These are phyloP conservation scores for Iodosphaeria phyllophila DNA, from an alignment of 2,329 filamentous ascomycete genomes.

Conservation along the genomic window DNA sequence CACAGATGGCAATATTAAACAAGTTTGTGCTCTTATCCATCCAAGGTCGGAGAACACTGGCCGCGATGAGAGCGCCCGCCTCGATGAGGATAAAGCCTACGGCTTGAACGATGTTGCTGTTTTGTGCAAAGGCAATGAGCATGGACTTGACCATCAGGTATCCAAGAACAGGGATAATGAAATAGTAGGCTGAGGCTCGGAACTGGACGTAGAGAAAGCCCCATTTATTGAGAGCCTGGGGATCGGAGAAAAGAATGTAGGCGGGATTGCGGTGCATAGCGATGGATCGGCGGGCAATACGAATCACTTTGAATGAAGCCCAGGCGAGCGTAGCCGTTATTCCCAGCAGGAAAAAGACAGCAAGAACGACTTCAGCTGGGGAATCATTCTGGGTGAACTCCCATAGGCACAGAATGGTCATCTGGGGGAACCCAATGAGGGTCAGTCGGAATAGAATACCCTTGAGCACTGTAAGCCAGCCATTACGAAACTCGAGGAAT, in stretches of 20 bases:
- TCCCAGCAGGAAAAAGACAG: constrained; percentile 62
- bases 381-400: constrained; percentile 67
- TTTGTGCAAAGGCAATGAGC: constrained; percentile 62
- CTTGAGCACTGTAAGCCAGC: constrained; percentile 71
- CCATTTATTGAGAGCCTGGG: constrained; percentile 75
- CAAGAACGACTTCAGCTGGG: constrained; percentile 58
- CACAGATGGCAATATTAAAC: constrained; percentile 73
- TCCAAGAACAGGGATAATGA: constrained; percentile 53
- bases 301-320: constrained; percentile 68
- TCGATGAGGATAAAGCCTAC: constrained; percentile 64
- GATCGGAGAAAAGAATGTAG: constrained; percentile 79
- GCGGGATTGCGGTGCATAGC: constrained; percentile 79
- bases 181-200: constrained; percentile 76
- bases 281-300: constrained; percentile 63
- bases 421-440: constrained; percentile 71
- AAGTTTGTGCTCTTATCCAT: constrained; percentile 91
- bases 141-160: constrained; percentile 65
- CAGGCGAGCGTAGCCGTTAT: constrained; percentile 56
- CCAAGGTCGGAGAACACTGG: constrained; percentile 65
- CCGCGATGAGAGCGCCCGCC: constrained; percentile 48
- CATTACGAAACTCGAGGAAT: constrained; percentile 73
- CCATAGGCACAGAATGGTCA: constrained; percentile 71
- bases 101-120: constrained; percentile 47
- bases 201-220: constrained; percentile 84
- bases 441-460: constrained; percentile 72